Evolutionary conservation across 257 asterid genomes (phyloP), one percentile per base, ranked within the genome.

Genomic region (Przewalskia tangutica): DNA sequence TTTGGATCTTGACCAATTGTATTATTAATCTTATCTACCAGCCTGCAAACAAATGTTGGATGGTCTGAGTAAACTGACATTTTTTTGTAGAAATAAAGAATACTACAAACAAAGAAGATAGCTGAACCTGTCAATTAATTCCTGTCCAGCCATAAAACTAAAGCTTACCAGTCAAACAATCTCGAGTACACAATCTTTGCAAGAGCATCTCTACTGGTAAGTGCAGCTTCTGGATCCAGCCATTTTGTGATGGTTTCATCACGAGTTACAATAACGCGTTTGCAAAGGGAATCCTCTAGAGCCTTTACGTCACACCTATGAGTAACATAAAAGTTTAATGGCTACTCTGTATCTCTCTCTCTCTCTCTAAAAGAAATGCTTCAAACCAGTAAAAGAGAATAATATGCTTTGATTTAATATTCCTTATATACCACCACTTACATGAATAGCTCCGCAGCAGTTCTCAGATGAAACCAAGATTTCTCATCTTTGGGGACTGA

Each of bases 401-500:
- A 51, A 44, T 50, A 23, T 34, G 63, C 34, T 40, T 71, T 65
- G 63, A 81, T 68, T 53, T 38, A 64, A 48, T 81, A 6, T 14
- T 81, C 17, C 40, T 27, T 2, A 67, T 60, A 40, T 27, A 27
- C 32, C 34, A 67, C 16, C 65, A 78, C 83, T 92, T 94, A 96
- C 99, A 93, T 92, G 88, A 96, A 89, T 68, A 96, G 89, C 88
- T 96, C 99, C 8, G 99, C 99, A 13, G 97, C 97, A 77, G 95
- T 93, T 87, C 82, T 86, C 84, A 96, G 89, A 89, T 96, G 99
- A 84, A 91, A 93, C 94, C 93, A 86, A 83, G 99, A 96, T 64
- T 92, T 90, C 86, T 96, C 99, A 85, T 96, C 98, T 89, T 92
- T 94, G 42, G 99, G 99, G 86, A 88, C 89, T 82, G 99, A 96